Evolutionary conservation across 1,139 yeast genomes (phyloP).

Genomic region (Saccharomyces pastorianus): DNA sequence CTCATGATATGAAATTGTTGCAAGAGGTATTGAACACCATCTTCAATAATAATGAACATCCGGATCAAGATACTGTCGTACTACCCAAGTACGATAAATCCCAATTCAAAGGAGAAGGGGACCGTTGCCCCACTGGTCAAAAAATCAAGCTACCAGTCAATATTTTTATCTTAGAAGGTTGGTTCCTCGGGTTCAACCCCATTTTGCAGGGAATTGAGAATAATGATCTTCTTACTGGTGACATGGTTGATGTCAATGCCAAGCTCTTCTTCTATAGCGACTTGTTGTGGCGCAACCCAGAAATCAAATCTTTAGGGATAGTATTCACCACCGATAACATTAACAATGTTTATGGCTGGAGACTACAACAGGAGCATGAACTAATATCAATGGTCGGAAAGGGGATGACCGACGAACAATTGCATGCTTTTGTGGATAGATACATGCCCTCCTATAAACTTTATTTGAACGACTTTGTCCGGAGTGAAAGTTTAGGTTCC

Average conservation of each 20-base stretch:
- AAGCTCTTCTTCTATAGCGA: constrained; percentile 42
- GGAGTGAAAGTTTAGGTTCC: constrained; percentile 22
- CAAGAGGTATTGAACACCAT: constrained; percentile 28
- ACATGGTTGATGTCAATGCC: constrained; percentile 42
- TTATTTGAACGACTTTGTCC: constrained; percentile 45
- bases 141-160: constrained; percentile 40
- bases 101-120: constrained; percentile 67
- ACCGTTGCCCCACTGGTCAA: constrained; percentile 39
- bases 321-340: constrained; percentile 52
- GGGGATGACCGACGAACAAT: constrained; percentile 77
- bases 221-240: constrained; percentile 11
- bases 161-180: constrained; percentile 78
- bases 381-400: constrained; percentile 46
- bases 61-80: constrained; percentile 4
- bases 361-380: constrained; percentile 75
- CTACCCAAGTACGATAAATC: constrained; percentile 78
- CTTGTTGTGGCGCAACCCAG: constrained; percentile 59
- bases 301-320: constrained; percentile 51
- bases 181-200: constrained; percentile 79
- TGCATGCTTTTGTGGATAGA: constrained; percentile 59
- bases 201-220: constrained; percentile 28
- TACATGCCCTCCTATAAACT: constrained; percentile 81
- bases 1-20: constrained; percentile 58
- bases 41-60: constrained; percentile 3
- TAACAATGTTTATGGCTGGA: constrained; percentile 67